These are phyloP conservation scores for Allium sativum DNA, from an alignment of 106 monocot genomes.

Conservation along the genomic window DNA sequence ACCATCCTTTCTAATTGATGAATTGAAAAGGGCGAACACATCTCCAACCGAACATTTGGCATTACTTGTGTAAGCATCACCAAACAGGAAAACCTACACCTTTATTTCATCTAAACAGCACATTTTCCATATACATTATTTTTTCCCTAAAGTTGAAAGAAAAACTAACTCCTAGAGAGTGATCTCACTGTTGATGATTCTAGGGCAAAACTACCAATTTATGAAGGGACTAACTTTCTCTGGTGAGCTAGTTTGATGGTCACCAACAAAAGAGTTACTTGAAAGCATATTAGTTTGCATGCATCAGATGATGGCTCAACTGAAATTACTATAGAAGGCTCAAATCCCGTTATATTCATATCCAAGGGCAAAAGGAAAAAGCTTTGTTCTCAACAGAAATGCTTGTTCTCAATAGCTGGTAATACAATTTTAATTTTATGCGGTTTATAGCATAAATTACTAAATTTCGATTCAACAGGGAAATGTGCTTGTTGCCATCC, in stretches of 20 bases:
- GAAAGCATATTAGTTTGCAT: constrained; percentile 62
- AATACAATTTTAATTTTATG: constrained; percentile 82
- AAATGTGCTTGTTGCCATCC: constrained; percentile 67
- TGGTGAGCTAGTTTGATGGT: constrained; percentile 44
- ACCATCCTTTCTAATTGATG: constrained; percentile 37
- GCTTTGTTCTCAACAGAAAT: constrained; percentile 42
- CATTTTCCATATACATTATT: constrained; percentile 69
- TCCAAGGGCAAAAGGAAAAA: constrained; percentile 42
- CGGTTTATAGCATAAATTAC: constrained; percentile 52
- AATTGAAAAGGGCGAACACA: constrained; percentile 73
- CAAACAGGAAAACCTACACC: constrained; percentile 79
- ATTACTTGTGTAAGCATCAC: constrained; percentile 55
- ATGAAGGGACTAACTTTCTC: constrained; percentile 44
- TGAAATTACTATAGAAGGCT: constrained; percentile 75
- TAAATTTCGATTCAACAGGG: too few relatives aligned
- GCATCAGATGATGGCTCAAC: constrained; percentile 41
- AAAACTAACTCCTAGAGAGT: constrained; percentile 39
- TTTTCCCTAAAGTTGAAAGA: too few relatives aligned
- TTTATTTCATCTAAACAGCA: constrained; percentile 58
- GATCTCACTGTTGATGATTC: constrained; percentile 25
- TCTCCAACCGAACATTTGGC: constrained; percentile 44
- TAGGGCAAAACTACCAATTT: constrained; percentile 28
- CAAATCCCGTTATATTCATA: constrained; percentile 60
- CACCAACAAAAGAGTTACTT: constrained; percentile 74
- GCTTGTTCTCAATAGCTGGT: constrained; percentile 42